Conservation (phyloP, 2,329 filamentous ascomycete genomes). For the Trichoderma koningii region DNA sequence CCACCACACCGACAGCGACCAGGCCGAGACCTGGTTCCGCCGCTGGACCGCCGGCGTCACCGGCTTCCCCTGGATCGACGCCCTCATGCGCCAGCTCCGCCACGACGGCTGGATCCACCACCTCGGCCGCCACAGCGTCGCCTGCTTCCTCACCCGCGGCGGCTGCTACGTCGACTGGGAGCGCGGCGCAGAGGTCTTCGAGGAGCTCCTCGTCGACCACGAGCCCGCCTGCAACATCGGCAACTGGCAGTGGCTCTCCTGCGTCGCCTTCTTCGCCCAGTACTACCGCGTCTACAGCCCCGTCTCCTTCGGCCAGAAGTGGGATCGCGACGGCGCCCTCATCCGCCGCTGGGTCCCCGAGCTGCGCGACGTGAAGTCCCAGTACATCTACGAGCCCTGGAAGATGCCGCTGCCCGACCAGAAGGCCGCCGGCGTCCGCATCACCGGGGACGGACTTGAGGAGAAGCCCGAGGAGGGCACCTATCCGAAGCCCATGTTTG, state of each 20-base stretch:
- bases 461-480: constrained; percentile 46
- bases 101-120: constrained; percentile 80
- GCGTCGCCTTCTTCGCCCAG: constrained; percentile 73
- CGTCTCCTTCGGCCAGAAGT: constrained; percentile 72
- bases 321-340: constrained; percentile 68
- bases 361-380: constrained; percentile 60
- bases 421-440: constrained; percentile 65
- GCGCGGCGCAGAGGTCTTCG: constrained; percentile 75
- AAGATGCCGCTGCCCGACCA: constrained; percentile 69
- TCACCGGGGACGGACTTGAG: constrained; percentile 56
- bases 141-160: constrained; percentile 77
- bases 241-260: constrained; percentile 79
- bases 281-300: constrained; percentile 73
- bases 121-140: constrained; percentile 73
- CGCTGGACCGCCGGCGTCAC: constrained; percentile 70
- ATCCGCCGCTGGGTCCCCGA: constrained; percentile 69
- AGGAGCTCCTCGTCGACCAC: constrained; percentile 74
- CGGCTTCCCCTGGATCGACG: constrained; percentile 80
- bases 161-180: constrained; percentile 81
- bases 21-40: constrained; percentile 66
- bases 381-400: constrained; percentile 80
- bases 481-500: constrained; percentile 78
- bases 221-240: constrained; percentile 72
- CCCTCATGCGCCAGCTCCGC: constrained; percentile 73
- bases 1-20: constrained; percentile 63